Percentiles rank a stretch among this genome's conserved stretches.
phyloP scores from a whole-genome alignment of 495 filamentous ascomycete genomes.

The Lepidopterella palustris region DNA sequence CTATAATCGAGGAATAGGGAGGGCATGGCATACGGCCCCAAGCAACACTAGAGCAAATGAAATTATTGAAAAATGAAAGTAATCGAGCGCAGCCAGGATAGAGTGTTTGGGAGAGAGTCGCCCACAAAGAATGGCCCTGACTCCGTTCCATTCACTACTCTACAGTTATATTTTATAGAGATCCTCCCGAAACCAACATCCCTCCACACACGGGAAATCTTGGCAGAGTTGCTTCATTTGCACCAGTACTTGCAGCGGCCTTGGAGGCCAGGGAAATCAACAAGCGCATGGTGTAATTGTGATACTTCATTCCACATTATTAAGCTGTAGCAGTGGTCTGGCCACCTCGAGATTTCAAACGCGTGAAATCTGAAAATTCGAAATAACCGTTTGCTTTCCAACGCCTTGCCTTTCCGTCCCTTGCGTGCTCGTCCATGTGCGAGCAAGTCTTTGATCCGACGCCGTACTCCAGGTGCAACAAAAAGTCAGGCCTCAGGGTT shows the following conservation, averaged over 20 bases:
- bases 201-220: background rate
- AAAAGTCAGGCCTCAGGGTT: conserved; percentile 21
- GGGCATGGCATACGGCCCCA: too few species aligned
- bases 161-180: too few species aligned
- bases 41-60: too few species aligned
- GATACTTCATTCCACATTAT: background rate
- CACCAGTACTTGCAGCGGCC: background rate
- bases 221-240: background rate
- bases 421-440: conserved; percentile 4
- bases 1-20: too few species aligned
- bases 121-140: too few species aligned
- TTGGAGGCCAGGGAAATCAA: background rate
- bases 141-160: too few species aligned
- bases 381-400: conserved; percentile 3
- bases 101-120: background rate
- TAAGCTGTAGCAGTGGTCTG: background rate
- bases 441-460: conserved; percentile 7
- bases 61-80: too few species aligned
- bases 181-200: too few species aligned
- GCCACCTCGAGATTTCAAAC: background rate
- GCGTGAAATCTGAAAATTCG: background rate
- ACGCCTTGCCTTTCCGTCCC: conserved; percentile 16
- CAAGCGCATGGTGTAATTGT: background rate
- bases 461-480: conserved; percentile 19
- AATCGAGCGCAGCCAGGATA: too few species aligned